Evolutionary conservation across 176 grass and related monocot genomes (phyloP).

Genomic region (Oryza meridionalis): DNA sequence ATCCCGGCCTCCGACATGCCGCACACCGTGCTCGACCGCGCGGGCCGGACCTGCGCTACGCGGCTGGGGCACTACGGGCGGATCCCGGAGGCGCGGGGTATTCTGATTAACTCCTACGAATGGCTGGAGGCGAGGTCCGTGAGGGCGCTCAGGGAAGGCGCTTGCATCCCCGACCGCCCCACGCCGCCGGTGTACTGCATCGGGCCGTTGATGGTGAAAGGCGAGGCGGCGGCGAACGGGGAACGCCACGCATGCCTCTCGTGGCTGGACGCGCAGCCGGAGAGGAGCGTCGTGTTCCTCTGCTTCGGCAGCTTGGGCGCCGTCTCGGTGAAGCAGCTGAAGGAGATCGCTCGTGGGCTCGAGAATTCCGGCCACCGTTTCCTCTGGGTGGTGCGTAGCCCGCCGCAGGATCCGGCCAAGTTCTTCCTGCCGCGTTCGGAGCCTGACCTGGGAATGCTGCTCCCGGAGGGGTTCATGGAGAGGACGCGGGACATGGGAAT

Average conservation of each 20-base stretch:
- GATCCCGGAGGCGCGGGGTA: slow-evolving; percentile 30
- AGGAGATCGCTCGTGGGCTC: slow-evolving; percentile 52
- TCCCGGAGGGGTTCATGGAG: slow-evolving; percentile 67
- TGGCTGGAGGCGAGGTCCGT: slow-evolving; percentile 48
- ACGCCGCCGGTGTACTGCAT: slow-evolving; percentile 64
- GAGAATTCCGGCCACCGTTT: slow-evolving; percentile 59
- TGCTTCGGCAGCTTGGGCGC: slow-evolving; percentile 66
- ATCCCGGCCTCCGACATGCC: slow-evolving; percentile 54
- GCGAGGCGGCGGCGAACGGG: not conserved
- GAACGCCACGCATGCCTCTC: slow-evolving; percentile 48
- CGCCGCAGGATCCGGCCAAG: slow-evolving; percentile 38
- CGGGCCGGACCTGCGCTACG: not conserved
- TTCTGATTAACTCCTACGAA: slow-evolving; percentile 66
- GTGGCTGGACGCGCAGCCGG: slow-evolving; percentile 70
- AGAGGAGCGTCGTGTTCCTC: slow-evolving; percentile 56
- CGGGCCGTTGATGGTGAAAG: slow-evolving; percentile 51
- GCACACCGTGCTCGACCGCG: slow-evolving; percentile 29
- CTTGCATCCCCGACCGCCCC: not conserved
- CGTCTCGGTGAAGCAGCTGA: slow-evolving; percentile 46
- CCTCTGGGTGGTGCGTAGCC: slow-evolving; percentile 58
- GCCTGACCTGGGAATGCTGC: slow-evolving; percentile 44
- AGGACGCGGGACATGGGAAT: slow-evolving; percentile 49
- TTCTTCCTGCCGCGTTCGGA: slow-evolving; percentile 34
- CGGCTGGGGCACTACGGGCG: slow-evolving; percentile 30
- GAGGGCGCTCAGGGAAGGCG: slow-evolving; percentile 11